A percentile compares a stretch with the other conserved stretches of the same genome.
Conservation (phyloP, 2,329 filamentous ascomycete genomes). For the Clarireedia hainanense region DNA sequence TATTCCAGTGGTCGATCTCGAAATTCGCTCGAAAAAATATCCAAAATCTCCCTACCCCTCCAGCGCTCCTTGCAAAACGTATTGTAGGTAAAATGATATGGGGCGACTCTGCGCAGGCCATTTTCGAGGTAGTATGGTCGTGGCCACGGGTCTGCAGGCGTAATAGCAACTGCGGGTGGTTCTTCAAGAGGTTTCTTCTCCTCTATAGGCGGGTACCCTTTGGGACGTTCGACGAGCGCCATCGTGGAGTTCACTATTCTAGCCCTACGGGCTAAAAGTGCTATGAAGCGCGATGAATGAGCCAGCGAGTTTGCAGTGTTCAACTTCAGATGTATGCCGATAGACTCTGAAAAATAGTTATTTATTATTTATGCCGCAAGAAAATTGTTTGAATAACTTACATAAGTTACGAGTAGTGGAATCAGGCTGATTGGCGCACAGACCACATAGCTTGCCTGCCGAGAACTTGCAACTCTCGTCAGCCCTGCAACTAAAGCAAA, state of each 20-base stretch:
- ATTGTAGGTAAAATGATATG: slow-evolving; percentile 92
- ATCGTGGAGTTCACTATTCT: slow-evolving; percentile 34
- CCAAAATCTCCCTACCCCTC: slow-evolving; percentile 71
- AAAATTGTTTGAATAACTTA: no score
- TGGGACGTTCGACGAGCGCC: slow-evolving; percentile 32
- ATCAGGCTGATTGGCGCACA: no score
- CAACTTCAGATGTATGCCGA: background rate
- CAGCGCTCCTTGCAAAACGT: slow-evolving; percentile 92
- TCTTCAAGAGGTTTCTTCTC: slow-evolving; percentile 32
- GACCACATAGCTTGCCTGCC: no score
- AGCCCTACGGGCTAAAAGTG: slow-evolving; percentile 42
- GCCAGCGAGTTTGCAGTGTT: slow-evolving; percentile 30
- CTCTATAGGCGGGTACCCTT: slow-evolving; percentile 25
- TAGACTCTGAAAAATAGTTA: no score
- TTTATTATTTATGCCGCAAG: no score
- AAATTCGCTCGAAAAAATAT: slow-evolving; percentile 89
- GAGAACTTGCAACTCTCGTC: no score
- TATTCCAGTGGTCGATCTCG: slow-evolving; percentile 80
- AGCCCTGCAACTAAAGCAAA: no score
- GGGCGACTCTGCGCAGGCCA: slow-evolving; percentile 72
- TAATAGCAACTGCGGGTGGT: slow-evolving; percentile 42
- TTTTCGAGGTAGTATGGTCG: slow-evolving; percentile 76
- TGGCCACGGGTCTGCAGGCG: slow-evolving; percentile 48
- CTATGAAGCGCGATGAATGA: slow-evolving; percentile 43
- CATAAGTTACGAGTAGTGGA: no score